Evolutionary conservation across 2,329 filamentous ascomycete species (phyloP).

Genomic region (Arthrobotrys megalospora): DNA sequence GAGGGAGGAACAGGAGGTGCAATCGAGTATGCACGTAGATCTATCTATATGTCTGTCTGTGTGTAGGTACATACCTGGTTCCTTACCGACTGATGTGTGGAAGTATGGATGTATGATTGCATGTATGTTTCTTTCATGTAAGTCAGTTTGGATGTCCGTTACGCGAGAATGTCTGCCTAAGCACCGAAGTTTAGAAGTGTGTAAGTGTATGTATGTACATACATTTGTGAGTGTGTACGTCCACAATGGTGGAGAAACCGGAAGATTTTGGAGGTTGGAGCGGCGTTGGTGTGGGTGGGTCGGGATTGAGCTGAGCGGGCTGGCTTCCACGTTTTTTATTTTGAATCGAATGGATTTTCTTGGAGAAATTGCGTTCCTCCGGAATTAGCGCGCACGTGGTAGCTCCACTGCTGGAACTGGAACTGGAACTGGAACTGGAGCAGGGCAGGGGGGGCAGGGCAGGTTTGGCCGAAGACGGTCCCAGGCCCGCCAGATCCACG

Average conservation of each 20-base stretch:
- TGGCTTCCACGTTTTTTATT: conserved; percentile 61
- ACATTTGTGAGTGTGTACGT: neutral
- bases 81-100: neutral
- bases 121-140: neutral
- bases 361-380: conserved; percentile 61
- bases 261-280: conserved; percentile 31
- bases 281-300: conserved; percentile 28
- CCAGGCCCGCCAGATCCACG: neutral
- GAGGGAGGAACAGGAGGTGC: no score
- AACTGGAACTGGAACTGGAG: conserved; percentile 2
- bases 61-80: neutral
- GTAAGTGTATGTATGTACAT: neutral
- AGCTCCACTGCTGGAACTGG: conserved; percentile 10
- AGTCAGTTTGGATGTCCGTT: no score
- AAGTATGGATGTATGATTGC: neutral
- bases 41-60: neutral
- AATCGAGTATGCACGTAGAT: no score
- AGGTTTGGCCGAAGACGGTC: conserved; percentile 51
- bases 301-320: conserved; percentile 54
- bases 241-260: conserved; percentile 22
- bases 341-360: conserved; percentile 42
- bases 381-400: conserved; percentile 61
- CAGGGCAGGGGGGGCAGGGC: neutral
- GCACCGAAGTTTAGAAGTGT: no score
- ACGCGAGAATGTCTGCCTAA: no score